Evolutionary conservation across 208 protist genomes (phyloP).

Genomic region (Paratrypanosoma confusum): DNA sequence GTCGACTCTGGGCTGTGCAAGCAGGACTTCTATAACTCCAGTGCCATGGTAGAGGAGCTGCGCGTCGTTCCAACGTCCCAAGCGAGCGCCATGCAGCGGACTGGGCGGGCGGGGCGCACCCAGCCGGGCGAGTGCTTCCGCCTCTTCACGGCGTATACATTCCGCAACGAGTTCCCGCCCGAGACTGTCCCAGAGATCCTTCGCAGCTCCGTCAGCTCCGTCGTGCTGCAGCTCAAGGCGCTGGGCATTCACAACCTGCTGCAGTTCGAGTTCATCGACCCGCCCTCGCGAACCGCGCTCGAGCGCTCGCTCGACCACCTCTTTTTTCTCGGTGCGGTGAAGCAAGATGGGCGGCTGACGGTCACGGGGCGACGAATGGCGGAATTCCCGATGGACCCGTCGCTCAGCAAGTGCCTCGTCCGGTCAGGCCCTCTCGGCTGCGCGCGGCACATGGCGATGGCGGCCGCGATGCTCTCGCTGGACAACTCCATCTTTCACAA

Average conservation of each 20-base stretch:
- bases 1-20: conserved; percentile 97
- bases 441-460: conserved; percentile 81
- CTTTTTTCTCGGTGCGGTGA: conserved; percentile 97
- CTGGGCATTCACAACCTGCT: conserved; percentile 97
- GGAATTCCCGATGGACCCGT: conserved; percentile 98
- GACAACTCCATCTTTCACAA: conserved; percentile 94
- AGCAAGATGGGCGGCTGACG: conserved; percentile 96
- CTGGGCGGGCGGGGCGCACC: conserved; percentile 92
- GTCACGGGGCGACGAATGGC: conserved; percentile 94
- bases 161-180: conserved; percentile 90
- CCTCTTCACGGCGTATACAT: conserved; percentile 92
- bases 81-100: conserved; percentile 92
- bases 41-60: conserved; percentile 94
- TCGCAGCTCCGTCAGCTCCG: conserved; percentile 92
- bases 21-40: conserved; percentile 96
- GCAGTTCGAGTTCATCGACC: conserved; percentile 97
- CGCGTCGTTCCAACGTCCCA: conserved; percentile 93
- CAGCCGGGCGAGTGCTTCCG: conserved; percentile 94
- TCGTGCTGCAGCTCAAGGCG: conserved; percentile 95
- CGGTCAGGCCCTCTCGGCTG: conserved; percentile 52
- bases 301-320: conserved; percentile 95
- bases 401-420: conserved; percentile 92
- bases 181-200: conserved; percentile 95
- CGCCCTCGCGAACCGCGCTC: conserved; percentile 94
- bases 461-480: conserved; percentile 84